Evolutionary conservation across 2,329 filamentous ascomycete species (phyloP).

Genomic region (Calonectria naviculata): DNA sequence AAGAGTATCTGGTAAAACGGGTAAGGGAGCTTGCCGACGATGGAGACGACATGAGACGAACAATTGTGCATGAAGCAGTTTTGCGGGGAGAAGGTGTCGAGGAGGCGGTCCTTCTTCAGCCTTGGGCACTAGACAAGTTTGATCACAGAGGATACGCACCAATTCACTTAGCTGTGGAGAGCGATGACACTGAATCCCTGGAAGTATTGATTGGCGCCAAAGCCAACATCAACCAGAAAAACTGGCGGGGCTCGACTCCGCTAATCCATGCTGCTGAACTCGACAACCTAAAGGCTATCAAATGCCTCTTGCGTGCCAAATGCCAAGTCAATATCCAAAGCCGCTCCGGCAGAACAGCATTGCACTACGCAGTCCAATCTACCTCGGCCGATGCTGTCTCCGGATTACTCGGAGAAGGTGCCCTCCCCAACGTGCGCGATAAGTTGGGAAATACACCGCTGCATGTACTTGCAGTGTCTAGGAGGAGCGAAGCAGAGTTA

Average conservation of each 20-base stretch:
- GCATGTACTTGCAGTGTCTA: background rate
- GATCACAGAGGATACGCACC: background rate
- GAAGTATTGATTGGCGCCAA: background rate
- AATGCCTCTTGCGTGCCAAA: background rate
- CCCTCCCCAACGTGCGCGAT: background rate
- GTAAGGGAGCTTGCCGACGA: background rate
- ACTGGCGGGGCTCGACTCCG: background rate
- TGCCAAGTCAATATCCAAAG: background rate
- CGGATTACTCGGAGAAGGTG: background rate
- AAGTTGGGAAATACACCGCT: background rate
- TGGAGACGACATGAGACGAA: background rate
- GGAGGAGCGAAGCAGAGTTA: background rate
- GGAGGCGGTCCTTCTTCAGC: background rate
- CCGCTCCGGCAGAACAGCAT: background rate
- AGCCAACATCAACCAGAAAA: background rate
- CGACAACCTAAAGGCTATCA: background rate
- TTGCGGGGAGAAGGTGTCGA: background rate
- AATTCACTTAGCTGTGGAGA: background rate
- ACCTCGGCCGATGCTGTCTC: background rate
- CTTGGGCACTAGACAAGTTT: background rate
- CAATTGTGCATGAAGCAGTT: background rate
- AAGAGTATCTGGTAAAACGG: background rate
- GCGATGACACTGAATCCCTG: background rate
- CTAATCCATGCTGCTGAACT: background rate
- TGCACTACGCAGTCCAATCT: background rate